Evolutionary conservation across 169 alveolate species (phyloP), one percentile per base, ranked within the genome.

Genomic region (Babesia divergens): DNA sequence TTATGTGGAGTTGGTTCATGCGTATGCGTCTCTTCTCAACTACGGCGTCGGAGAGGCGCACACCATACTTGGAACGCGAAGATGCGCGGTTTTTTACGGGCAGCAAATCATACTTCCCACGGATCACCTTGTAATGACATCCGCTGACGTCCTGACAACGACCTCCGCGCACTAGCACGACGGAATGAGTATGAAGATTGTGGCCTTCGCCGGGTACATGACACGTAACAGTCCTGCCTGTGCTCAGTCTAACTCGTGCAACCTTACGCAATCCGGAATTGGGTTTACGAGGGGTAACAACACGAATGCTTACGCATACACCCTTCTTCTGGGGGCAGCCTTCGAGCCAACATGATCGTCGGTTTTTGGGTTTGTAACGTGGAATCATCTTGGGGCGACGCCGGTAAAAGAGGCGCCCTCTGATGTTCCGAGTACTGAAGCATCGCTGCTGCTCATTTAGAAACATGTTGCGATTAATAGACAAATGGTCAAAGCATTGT

Each of bases 171-270:
- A 91, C 93, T 40, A 91, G 62, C 6, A 91, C 92, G 28, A 84
- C 91, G 14, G 93, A 87, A 58, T 91, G 95, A 9, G 92, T 90
- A 42, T 86, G 88, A 51, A 91, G 75, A 40, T 90, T 90, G 67
- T 91, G 95, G 0, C 94, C 95, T 22, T 83, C 87, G 16, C 95
- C 95, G 32, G 95, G 95, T 9, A 91, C 79, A 68, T 90, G 90
- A 22, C 88, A 91, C 28, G 93, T 69, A 7, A 89, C 94, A 5
- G 89, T 81, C 32, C 91, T 71, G 20, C 94, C 94, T 1, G 95
- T 91, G 50, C 87, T 82, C 43, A 91, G 83, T 8, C 94, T 53
- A 7, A 91, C 95, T 22, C 94, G 51, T 7, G 95, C 95, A 22
- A 91, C 90, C 76, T 91, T 91, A 50, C 94, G 84, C 49, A 91